Conservation (phyloP, 345 rosid genomes). For the Schrenkiella parvula region DNA sequence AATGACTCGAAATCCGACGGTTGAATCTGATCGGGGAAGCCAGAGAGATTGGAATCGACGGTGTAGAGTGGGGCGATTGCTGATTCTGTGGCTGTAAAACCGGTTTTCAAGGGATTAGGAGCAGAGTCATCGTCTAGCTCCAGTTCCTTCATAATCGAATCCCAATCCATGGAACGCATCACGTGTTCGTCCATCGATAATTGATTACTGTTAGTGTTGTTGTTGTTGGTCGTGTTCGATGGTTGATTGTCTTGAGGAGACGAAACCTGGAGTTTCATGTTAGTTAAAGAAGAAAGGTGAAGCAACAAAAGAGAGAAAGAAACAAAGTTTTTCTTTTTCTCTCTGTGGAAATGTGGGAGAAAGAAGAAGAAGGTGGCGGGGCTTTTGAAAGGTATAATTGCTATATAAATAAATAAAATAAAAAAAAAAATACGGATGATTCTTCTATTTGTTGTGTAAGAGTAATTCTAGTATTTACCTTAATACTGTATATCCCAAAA, state of each 20-base stretch:
- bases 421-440: neutral
- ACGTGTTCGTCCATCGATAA: constrained; percentile 46
- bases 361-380: constrained; percentile 34
- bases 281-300: neutral
- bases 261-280: constrained; percentile 63
- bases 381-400: constrained; percentile 51
- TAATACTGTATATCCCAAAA: neutral
- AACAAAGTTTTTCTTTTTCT: neutral
- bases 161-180: constrained; percentile 81
- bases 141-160: constrained; percentile 74
- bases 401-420: no score
- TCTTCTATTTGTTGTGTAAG: neutral
- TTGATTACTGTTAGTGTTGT: constrained; percentile 20
- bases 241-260: constrained; percentile 41
- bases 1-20: constrained; percentile 47
- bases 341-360: neutral
- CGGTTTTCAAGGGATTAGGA: constrained; percentile 21
- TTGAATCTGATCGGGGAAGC: constrained; percentile 32
- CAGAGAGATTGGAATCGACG: constrained; percentile 34
- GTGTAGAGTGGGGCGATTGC: constrained; percentile 17
- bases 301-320: neutral
- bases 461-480: neutral
- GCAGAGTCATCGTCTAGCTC: constrained; percentile 62
- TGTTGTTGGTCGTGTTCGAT: constrained; percentile 14
- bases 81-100: neutral